Evolutionary conservation across 1,139 yeast genomes (phyloP).

Genomic region (Yamadazyma spencermartinsiae): DNA sequence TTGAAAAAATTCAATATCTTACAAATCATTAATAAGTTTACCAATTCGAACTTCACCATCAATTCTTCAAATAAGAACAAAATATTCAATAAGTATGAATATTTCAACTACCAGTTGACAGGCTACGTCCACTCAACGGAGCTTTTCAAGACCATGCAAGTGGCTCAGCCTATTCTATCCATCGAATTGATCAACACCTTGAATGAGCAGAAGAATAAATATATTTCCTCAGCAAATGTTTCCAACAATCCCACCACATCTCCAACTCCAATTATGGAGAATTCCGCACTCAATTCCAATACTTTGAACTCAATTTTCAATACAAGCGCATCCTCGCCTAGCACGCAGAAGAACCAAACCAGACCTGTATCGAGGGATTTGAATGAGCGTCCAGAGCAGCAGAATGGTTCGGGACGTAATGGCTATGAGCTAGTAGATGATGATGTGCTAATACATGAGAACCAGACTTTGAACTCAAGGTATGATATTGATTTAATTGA

Average conservation of each 20-base stretch:
- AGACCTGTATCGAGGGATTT: background rate
- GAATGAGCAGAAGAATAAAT: slow-evolving; percentile 13
- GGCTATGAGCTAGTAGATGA: background rate
- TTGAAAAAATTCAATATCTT: slow-evolving; percentile 38
- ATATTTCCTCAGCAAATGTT: background rate
- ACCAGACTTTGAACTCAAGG: slow-evolving; percentile 5
- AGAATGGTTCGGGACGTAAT: background rate
- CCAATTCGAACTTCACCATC: slow-evolving; percentile 20
- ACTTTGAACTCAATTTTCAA: background rate
- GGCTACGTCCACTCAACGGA: slow-evolving; percentile 43
- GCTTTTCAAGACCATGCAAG: slow-evolving; percentile 44
- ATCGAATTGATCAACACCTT: slow-evolving; percentile 14
- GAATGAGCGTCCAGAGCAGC: background rate
- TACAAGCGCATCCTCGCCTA: slow-evolving; percentile 2
- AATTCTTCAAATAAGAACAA: slow-evolving; percentile 15
- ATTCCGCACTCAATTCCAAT: background rate
- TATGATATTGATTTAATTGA: slow-evolving; percentile 13
- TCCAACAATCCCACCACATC: slow-evolving; percentile 2
- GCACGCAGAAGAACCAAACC: background rate
- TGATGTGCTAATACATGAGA: slow-evolving; percentile 7
- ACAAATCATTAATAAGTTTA: slow-evolving; percentile 30
- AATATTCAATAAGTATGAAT: slow-evolving; percentile 27
- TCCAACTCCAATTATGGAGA: slow-evolving; percentile 2
- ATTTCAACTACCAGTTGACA: slow-evolving; percentile 42
- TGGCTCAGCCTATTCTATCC: slow-evolving; percentile 37